These are phyloP conservation scores for Trichophyton simii DNA, from an alignment of 2,329 filamentous ascomycete species.

Conservation along the genomic window DNA sequence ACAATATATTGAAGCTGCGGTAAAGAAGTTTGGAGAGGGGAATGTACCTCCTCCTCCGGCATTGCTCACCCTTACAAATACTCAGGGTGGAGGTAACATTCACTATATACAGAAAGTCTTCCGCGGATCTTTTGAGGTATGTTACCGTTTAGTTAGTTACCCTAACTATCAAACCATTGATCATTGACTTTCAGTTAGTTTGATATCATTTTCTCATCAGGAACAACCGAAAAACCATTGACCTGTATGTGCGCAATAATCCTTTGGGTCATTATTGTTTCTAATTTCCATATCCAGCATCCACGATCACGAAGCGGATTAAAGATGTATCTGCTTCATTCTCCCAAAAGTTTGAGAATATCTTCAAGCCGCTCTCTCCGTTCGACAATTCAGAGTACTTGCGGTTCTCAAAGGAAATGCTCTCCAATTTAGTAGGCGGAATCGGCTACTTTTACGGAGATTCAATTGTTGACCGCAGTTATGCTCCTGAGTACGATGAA, in stretches of 20 bases:
- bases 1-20: conserved; percentile 46
- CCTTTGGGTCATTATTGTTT: background rate
- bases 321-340: conserved; percentile 55
- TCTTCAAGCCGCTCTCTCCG: conserved; percentile 62
- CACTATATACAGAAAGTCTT: conserved; percentile 89
- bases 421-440: conserved; percentile 86
- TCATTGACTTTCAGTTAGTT: conserved; percentile 45
- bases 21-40: conserved; percentile 49
- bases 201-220: conserved; percentile 79
- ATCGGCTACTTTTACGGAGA: conserved; percentile 92
- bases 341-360: conserved; percentile 56
- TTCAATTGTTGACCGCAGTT: conserved; percentile 77
- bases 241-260: conserved; percentile 35
- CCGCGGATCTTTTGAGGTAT: conserved; percentile 63
- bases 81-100: conserved; percentile 52
- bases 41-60: conserved; percentile 71
- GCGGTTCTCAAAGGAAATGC: conserved; percentile 73
- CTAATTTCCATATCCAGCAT: conserved; percentile 24
- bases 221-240: conserved; percentile 45
- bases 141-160: conserved; percentile 5
- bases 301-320: conserved; percentile 59
- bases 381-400: conserved; percentile 62
- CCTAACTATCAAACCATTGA: background rate
- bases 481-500: conserved; percentile 87
- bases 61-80: conserved; percentile 64